Conservation (phyloP, 768 basidiomycete species). For the Holtermannia corniformis region DNA sequence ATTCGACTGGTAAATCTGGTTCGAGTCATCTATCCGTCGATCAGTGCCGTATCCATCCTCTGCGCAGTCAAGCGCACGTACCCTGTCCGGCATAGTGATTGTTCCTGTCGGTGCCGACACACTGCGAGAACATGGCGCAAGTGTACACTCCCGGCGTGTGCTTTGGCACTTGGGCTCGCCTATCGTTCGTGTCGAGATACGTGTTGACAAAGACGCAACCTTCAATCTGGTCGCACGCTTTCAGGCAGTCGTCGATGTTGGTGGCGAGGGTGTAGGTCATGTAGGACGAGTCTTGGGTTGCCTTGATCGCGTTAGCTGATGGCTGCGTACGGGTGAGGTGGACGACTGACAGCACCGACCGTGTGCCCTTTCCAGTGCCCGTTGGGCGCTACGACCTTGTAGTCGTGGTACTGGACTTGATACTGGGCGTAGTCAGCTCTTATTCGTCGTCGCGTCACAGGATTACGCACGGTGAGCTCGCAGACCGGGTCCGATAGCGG, state of each 20-base stretch:
- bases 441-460: neutral
- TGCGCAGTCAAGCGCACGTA: too few species aligned
- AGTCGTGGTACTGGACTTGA: conserved; percentile 22
- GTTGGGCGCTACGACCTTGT: conserved; percentile 21
- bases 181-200: conserved; percentile 18
- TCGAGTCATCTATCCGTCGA: conserved; percentile 24
- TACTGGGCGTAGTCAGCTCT: conserved; percentile 1
- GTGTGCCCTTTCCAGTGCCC: conserved; percentile 21
- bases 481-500: conserved; percentile 15
- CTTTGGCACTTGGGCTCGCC: conserved; percentile 17
- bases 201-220: conserved; percentile 14
- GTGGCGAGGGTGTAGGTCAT: conserved; percentile 30
- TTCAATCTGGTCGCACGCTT: conserved; percentile 20
- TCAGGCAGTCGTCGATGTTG: conserved; percentile 21
- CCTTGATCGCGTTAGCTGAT: neutral
- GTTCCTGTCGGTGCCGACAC: conserved; percentile 18
- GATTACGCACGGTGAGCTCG: neutral
- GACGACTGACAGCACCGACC: conserved; percentile 10
- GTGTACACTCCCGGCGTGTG: conserved; percentile 22
- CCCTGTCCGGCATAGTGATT: conserved; percentile 25
- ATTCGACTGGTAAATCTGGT: conserved; percentile 22
- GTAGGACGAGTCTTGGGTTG: conserved; percentile 23
- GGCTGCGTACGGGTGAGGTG: neutral
- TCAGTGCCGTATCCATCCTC: too few species aligned
- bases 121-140: conserved; percentile 23